Evolutionary conservation across 805 yeast species (phyloP).

Genomic region (Starmerella cellae): DNA sequence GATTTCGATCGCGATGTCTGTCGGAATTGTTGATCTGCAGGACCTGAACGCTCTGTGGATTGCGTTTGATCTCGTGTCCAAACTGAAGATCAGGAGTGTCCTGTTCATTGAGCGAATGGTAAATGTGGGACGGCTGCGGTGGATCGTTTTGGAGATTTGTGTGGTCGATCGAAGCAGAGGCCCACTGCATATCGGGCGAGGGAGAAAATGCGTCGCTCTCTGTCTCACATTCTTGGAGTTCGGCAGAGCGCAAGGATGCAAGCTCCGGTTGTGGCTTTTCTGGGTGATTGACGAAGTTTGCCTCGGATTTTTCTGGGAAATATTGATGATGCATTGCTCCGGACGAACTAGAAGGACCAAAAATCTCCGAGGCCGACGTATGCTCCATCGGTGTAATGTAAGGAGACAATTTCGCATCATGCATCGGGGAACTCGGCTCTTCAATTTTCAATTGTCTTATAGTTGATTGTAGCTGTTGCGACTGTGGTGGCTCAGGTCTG

Average conservation of each 20-base stretch:
- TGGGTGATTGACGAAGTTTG: too few species aligned
- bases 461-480: too few species aligned
- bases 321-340: too few species aligned
- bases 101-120: background rate
- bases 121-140: background rate
- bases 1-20: background rate
- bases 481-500: too few species aligned
- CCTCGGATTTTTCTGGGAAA: too few species aligned
- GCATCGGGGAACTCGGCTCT: too few species aligned
- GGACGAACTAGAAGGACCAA: too few species aligned
- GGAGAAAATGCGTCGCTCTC: background rate
- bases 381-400: too few species aligned
- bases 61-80: constrained; percentile 1
- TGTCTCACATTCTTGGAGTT: constrained; percentile 1
- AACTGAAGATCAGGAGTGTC: background rate
- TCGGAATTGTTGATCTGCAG: background rate
- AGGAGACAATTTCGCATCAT: too few species aligned
- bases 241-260: background rate
- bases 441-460: too few species aligned
- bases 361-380: too few species aligned
- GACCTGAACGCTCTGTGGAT: background rate
- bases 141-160: background rate
- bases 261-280: too few species aligned
- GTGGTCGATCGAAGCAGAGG: background rate
- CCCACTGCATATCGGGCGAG: background rate